Evolutionary conservation across 2,329 filamentous ascomycete genomes (phyloP).

Genomic region (Parascedosporium putredinis): DNA sequence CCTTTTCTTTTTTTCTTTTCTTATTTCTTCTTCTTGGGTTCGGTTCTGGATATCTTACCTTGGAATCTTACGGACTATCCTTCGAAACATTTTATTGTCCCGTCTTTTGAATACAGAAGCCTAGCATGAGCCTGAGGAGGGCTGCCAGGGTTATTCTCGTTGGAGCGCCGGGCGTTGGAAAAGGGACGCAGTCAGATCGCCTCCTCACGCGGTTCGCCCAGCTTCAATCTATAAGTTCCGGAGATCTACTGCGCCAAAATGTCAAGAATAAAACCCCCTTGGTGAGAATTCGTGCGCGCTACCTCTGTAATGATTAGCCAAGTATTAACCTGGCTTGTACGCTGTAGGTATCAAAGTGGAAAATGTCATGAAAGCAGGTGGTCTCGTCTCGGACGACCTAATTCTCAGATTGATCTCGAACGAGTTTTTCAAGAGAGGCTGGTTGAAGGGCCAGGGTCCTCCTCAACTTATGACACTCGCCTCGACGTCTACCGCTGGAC

Average conservation of each 20-base stretch:
- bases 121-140: constrained; percentile 54
- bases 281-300: constrained; percentile 38
- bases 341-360: constrained; percentile 77
- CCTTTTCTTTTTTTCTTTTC: not conserved
- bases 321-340: not conserved
- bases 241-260: constrained; percentile 85
- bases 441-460: constrained; percentile 50
- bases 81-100: not conserved
- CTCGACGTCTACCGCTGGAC: constrained; percentile 27
- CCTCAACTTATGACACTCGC: constrained; percentile 42
- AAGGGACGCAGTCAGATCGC: constrained; percentile 89
- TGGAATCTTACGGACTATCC: too few species aligned
- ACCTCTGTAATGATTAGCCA: not conserved
- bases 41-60: not conserved
- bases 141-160: constrained; percentile 91
- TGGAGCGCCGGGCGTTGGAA: constrained; percentile 92
- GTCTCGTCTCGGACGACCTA: constrained; percentile 81
- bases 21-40: not conserved
- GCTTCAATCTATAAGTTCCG: constrained; percentile 83
- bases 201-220: constrained; percentile 80
- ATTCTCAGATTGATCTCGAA: constrained; percentile 89
- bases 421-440: constrained; percentile 75
- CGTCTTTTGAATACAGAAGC: not conserved
- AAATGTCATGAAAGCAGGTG: constrained; percentile 74
- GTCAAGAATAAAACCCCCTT: constrained; percentile 79